These are phyloP conservation scores for Withania somnifera DNA, from an alignment of 305 asterid species.

Conservation along the genomic window DNA sequence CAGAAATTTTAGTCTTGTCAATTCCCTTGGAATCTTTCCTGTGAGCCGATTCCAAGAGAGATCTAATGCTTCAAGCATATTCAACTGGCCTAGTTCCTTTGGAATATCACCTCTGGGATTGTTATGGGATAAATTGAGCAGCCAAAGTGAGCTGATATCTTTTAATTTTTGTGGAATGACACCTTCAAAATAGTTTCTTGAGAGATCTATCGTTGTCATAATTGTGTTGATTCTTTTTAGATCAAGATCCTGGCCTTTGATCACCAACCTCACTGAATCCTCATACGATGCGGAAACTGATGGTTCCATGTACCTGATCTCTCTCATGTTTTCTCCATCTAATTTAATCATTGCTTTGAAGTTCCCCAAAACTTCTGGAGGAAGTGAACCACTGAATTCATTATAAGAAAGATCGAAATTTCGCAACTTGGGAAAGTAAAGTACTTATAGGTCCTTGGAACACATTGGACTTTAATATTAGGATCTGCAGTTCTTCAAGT, in stretches of 20 bases:
- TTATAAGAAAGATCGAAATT: conserved; percentile 17
- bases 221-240: background rate
- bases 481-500: background rate
- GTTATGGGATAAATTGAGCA: conserved; percentile 17
- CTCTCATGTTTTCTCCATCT: background rate
- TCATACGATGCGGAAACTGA: background rate
- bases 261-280: background rate
- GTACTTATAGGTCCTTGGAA: background rate
- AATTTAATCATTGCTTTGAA: conserved; percentile 12
- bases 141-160: conserved; percentile 7
- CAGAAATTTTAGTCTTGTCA: background rate
- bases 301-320: background rate
- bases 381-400: conserved; percentile 8
- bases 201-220: conserved; percentile 16
- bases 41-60: conserved; percentile 11
- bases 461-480: background rate
- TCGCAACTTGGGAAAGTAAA: conserved; percentile 1
- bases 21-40: conserved; percentile 11
- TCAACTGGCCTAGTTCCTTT: background rate
- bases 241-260: conserved; percentile 5
- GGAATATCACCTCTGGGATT: conserved; percentile 12
- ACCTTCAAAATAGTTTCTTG: conserved; percentile 18
- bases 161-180: conserved; percentile 8
- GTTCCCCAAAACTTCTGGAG: background rate
- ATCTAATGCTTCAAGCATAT: conserved; percentile 20